Percentiles rank a stretch among this genome's conserved stretches.
phyloP scores from a whole-genome alignment of 106 monocot species.

The Vanilla planifolia region DNA sequence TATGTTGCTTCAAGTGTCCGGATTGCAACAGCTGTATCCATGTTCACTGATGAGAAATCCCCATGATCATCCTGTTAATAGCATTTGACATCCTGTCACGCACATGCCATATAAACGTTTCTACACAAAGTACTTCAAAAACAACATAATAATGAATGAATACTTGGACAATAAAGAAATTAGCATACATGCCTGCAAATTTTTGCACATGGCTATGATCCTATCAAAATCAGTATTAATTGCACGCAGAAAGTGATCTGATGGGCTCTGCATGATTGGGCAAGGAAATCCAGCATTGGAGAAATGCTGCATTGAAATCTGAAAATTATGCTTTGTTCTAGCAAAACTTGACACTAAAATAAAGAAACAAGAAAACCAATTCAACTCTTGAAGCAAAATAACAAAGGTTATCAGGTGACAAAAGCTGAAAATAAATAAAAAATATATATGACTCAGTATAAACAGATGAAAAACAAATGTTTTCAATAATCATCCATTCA shows the following conservation, averaged over 20 bases:
- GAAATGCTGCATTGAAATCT: constrained; percentile 67
- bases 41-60: constrained; percentile 95
- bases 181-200: constrained; percentile 62
- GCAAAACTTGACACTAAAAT: background rate
- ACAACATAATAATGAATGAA: background rate
- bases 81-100: constrained; percentile 10
- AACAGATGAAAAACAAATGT: constrained; percentile 2
- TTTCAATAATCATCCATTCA: no score
- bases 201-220: constrained; percentile 98
- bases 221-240: constrained; percentile 98
- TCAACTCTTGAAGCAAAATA: background rate
- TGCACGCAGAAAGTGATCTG: constrained; percentile 96
- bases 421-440: no score
- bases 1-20: constrained; percentile 96
- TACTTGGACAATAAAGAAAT: background rate
- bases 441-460: no score
- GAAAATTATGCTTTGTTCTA: background rate
- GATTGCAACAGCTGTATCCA: constrained; percentile 99
- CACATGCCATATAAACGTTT: background rate
- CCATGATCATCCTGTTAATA: constrained; percentile 83
- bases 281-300: constrained; percentile 99
- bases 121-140: constrained; percentile 16
- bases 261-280: constrained; percentile 98
- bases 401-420: no score
- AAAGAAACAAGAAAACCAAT: background rate